Evolutionary conservation across 2,329 filamentous ascomycete genomes (phyloP), one percentile per base, ranked within the genome.

Genomic region (Pseudocercospora crystallina): DNA sequence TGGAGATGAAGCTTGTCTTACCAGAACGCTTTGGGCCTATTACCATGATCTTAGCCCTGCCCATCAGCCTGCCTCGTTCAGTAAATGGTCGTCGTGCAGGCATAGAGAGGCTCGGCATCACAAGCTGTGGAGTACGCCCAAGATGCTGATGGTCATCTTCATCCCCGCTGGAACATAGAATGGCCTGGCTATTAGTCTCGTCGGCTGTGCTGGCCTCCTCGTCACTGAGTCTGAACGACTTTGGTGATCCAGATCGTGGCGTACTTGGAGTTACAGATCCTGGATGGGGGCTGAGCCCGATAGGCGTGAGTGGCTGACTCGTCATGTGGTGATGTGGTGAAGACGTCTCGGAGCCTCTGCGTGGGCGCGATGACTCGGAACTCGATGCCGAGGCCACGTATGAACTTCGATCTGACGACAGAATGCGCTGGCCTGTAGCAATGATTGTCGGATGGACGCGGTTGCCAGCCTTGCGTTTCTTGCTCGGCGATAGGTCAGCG

Each of bases 21-120:
- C 94, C 94, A 40, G 59, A 77, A 86, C 90, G 89, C 64, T 83
- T 80, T 64, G 84, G 82, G 29, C 94, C 94, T 44, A 90, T 87
- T 48, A 97, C 77, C 57, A 97, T 76, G n/a, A 97, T 76, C 73
- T 95, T 97, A 47, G 97, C 76, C 61, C 89, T 85, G 1, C 92
- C 92, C 68, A 97, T 81, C 31, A 80, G 80, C 72, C 87, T 92
- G 12, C 94, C 94, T 40, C 81, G 81, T n/a, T 87, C 83, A 0
- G 94, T 96, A 69, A 97, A 97, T 0, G 91, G 91, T 44, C 90
- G 81, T 43, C 94, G 84, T 54, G 83, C 87, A 3, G 94, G 92
- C 82, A 99, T 94, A 55, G 83, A 85, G 63, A 99, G 86, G 65
- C 90, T 96, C 5, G 94, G 94, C 94, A 99, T 99, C 53, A 99